Evolutionary conservation across 106 monocot species (phyloP).

Genomic region (Posidonia australis): DNA sequence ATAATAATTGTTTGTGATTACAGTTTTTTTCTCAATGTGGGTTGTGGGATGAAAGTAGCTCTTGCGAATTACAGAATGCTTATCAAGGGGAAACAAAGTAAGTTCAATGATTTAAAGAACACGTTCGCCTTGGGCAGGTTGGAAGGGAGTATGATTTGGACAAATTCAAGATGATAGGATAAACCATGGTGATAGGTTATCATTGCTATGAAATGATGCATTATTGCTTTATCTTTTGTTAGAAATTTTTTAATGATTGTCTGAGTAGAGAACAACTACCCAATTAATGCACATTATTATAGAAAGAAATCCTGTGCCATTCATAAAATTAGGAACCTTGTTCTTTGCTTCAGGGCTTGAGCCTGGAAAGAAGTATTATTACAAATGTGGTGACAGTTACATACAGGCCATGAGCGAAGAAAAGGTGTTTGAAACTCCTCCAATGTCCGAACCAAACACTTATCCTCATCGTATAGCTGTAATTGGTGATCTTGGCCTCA

Average conservation of each 20-base stretch:
- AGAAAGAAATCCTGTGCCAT: not conserved
- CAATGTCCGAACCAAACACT: constrained; percentile 14
- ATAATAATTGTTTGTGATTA: not conserved
- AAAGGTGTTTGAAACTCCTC: constrained; percentile 41
- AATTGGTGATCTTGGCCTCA: constrained; percentile 76
- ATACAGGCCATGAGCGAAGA: constrained; percentile 60
- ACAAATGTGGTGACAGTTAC: constrained; percentile 75
- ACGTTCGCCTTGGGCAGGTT: too few species aligned
- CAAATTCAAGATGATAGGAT: too few species aligned
- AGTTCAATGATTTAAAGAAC: too few species aligned
- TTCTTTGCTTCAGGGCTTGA: constrained; percentile 35
- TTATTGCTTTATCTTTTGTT: not conserved
- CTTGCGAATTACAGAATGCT: too few species aligned
- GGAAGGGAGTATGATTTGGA: too few species aligned
- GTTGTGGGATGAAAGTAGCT: too few species aligned
- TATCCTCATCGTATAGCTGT: constrained; percentile 57
- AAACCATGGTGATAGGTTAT: too few species aligned
- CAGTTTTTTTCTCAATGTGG: too few species aligned
- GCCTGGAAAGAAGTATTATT: constrained; percentile 62
- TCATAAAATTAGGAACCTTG: not conserved
- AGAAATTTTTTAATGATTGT: not conserved
- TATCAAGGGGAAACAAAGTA: too few species aligned
- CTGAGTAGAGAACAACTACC: not conserved
- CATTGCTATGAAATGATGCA: not conserved
- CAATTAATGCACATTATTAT: not conserved